Percentiles rank a stretch among this genome's conserved stretches.
These are phyloP conservation scores for Diplodia seriata DNA, from an alignment of 2,329 filamentous ascomycete genomes.

Conservation along the genomic window DNA sequence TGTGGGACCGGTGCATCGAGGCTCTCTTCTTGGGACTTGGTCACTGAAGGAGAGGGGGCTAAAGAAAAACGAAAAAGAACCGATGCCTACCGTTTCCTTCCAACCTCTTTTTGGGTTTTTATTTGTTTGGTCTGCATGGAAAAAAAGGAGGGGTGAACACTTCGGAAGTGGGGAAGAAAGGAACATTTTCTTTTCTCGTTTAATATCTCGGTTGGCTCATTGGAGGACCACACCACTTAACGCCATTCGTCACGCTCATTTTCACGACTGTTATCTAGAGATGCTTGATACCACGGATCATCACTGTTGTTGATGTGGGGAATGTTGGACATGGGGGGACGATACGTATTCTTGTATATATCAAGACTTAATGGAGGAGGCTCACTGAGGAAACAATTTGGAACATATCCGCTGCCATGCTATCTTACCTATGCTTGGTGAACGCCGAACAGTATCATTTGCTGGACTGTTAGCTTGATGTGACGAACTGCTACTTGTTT, in stretches of 20 bases:
- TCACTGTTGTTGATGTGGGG: neutral
- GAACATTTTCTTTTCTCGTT: neutral
- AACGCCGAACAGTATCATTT: too few relatives aligned
- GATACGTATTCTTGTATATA: neutral
- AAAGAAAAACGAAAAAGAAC: neutral
- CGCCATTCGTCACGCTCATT: conserved; percentile 1
- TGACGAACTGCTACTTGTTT: too few relatives aligned
- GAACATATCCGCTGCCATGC: neutral
- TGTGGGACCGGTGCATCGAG: conserved; percentile 28
- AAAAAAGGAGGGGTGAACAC: neutral
- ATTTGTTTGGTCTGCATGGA: neutral
- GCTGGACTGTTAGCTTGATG: too few relatives aligned
- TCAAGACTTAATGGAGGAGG: neutral
- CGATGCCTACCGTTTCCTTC: neutral
- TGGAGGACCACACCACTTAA: neutral
- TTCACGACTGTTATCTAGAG: conserved; percentile 3
- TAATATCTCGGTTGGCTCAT: neutral
- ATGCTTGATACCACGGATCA: conserved; percentile 4
- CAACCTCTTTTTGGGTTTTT: neutral
- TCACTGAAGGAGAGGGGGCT: neutral
- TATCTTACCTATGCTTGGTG: too few relatives aligned
- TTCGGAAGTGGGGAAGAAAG: neutral
- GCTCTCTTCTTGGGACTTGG: conserved; percentile 17
- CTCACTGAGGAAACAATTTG: neutral
- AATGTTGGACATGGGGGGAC: neutral